These are phyloP conservation scores for Pythium diclinum DNA, from an alignment of 352 stramenopile genomes.

Conservation along the genomic window DNA sequence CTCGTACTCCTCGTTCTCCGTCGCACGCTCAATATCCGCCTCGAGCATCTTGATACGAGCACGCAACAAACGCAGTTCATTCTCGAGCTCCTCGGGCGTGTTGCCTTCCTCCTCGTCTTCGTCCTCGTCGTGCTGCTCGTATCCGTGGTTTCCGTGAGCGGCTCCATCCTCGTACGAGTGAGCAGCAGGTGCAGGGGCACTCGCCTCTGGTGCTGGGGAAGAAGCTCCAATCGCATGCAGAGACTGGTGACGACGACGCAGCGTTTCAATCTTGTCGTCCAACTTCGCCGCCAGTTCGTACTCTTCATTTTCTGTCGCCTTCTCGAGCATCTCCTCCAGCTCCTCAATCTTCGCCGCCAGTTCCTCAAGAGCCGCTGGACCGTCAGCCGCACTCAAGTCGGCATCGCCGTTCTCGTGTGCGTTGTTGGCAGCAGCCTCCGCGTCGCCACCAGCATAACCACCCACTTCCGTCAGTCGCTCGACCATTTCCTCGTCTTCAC, in stretches of 20 bases:
- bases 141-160: constrained; percentile 31
- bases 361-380: constrained; percentile 40
- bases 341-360: constrained; percentile 55
- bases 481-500: constrained; percentile 38
- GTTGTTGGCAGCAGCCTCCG: constrained; percentile 6
- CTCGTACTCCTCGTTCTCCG: constrained; percentile 71
- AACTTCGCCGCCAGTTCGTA: constrained; percentile 76
- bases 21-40: constrained; percentile 63
- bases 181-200: constrained; percentile 13
- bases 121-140: constrained; percentile 29
- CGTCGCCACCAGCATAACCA: constrained; percentile 6
- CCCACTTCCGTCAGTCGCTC: constrained; percentile 15
- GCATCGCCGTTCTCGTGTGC: constrained; percentile 26
- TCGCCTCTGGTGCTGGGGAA: not conserved
- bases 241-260: constrained; percentile 50
- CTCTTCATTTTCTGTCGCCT: constrained; percentile 76
- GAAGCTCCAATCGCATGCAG: constrained; percentile 29
- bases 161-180: constrained; percentile 20
- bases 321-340: constrained; percentile 66
- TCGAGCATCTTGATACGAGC: constrained; percentile 54
- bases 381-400: constrained; percentile 29
- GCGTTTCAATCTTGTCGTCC: constrained; percentile 65
- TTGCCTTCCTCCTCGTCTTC: constrained; percentile 28
- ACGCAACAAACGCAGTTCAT: constrained; percentile 43
- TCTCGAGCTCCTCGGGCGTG: constrained; percentile 23